Evolutionary conservation across 2,329 filamentous ascomycete genomes (phyloP).

Genomic region (Talaromyces verruculosus): DNA sequence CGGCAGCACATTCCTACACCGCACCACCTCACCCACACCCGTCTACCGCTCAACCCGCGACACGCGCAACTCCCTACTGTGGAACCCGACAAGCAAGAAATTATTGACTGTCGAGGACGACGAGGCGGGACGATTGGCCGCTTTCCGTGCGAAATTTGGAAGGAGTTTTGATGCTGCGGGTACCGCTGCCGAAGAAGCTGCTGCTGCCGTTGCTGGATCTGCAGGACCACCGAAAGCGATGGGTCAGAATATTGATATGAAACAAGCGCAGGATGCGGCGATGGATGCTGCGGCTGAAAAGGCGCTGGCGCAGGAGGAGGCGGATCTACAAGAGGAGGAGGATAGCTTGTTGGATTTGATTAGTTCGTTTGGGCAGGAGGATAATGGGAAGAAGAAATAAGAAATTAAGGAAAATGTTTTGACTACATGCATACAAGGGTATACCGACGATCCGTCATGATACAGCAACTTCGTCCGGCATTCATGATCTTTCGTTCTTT

Average conservation of each 20-base stretch:
- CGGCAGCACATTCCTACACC: constrained; percentile 69
- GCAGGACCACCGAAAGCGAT: constrained; percentile 19
- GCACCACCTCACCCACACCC: constrained; percentile 53
- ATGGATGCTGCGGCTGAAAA: constrained; percentile 41
- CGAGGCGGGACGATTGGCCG: constrained; percentile 84
- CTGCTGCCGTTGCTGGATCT: constrained; percentile 31
- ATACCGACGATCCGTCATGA: background rate
- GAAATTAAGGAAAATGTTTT: no score
- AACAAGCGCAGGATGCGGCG: constrained; percentile 36
- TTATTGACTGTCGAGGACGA: constrained; percentile 89
- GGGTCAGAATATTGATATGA: constrained; percentile 28
- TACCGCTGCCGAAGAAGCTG: constrained; percentile 35
- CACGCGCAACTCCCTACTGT: constrained; percentile 81
- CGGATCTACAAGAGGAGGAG: constrained; percentile 47
- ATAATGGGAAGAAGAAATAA: constrained; percentile 30
- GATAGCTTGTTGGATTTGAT: constrained; percentile 61
- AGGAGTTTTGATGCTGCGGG: constrained; percentile 70
- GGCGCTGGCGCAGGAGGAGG: constrained; percentile 48
- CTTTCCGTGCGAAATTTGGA: constrained; percentile 83
- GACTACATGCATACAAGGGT: background rate
- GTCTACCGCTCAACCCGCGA: constrained; percentile 71
- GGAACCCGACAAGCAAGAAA: constrained; percentile 82
- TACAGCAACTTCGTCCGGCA: background rate
- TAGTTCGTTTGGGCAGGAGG: constrained; percentile 49
- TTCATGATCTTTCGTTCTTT: background rate